Conservation (phyloP, 176 grass and related monocot genomes). For the Dactylis glomerata region DNA sequence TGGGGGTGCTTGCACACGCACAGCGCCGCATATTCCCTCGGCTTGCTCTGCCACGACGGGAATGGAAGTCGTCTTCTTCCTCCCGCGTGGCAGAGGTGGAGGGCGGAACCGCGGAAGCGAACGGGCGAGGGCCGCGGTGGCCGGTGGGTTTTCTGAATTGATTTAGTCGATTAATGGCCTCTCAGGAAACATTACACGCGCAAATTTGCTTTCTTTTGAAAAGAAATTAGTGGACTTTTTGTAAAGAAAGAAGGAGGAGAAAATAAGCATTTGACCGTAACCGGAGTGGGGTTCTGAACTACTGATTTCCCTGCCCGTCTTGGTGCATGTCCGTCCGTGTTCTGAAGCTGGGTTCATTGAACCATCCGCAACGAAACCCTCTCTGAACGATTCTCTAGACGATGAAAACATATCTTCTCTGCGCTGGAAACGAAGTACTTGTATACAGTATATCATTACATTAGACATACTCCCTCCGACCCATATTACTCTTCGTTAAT, state of each 20-base stretch:
- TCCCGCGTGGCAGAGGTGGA: not conserved
- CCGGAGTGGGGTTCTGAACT: no score
- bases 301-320: not conserved
- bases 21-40: not conserved
- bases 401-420: not conserved
- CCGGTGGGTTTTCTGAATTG: not conserved
- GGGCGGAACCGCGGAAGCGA: not conserved
- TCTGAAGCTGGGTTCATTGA: not conserved
- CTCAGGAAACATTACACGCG: not conserved
- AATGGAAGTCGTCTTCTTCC: not conserved
- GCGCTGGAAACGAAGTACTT: not conserved
- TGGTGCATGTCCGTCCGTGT: not conserved
- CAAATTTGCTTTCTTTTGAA: not conserved
- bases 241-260: not conserved
- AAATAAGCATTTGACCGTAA: not conserved
- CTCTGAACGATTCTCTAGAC: not conserved
- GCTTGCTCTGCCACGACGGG: not conserved
- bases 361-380: not conserved
- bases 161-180: not conserved
- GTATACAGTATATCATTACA: no score
- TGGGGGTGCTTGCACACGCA: not conserved
- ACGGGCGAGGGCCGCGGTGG: not conserved
- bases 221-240: not conserved
- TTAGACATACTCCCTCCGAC: no score
- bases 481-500: no score